Conservation (phyloP, 2,329 filamentous ascomycete genomes). For the Elsinoe perseae region DNA sequence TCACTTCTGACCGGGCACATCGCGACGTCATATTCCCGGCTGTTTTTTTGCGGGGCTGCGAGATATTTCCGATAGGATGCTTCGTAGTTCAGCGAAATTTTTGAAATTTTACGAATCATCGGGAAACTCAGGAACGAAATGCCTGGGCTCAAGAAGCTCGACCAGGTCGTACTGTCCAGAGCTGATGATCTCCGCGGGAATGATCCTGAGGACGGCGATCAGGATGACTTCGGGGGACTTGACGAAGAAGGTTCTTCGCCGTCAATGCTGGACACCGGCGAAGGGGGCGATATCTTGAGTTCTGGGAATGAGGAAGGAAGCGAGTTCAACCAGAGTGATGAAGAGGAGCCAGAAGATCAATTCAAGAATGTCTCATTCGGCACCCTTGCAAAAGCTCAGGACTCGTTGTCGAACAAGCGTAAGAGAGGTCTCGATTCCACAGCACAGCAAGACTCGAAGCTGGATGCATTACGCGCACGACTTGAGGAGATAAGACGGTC, state of each 20-base stretch:
- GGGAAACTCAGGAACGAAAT: conserved; percentile 7
- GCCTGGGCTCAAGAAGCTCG: conserved; percentile 4
- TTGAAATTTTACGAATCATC: background rate
- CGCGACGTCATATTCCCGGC: background rate
- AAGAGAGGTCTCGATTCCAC: conserved; percentile 28
- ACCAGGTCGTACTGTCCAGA: background rate
- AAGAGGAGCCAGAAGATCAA: conserved; percentile 34
- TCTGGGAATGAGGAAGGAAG: conserved; percentile 20
- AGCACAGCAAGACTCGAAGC: conserved; percentile 38
- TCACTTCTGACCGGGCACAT: background rate
- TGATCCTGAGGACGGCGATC: conserved; percentile 18
- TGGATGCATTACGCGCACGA: conserved; percentile 39
- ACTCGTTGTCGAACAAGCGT: conserved; percentile 47
- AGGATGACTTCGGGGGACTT: conserved; percentile 24
- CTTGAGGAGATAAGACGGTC: conserved; percentile 35
- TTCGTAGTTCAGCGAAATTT: background rate
- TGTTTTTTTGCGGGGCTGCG: conserved; percentile 2
- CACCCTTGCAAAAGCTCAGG: conserved; percentile 79
- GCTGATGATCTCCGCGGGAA: conserved; percentile 17
- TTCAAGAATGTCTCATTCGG: conserved; percentile 71
- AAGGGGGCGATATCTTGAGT: conserved; percentile 22
- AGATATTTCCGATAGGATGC: background rate
- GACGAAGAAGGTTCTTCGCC: conserved; percentile 35
- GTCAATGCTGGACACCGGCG: conserved; percentile 34
- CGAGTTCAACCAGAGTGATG: conserved; percentile 28